Evolutionary conservation across 192 early-diverging fungal species (phyloP).

Genomic region (Martensiomyces pterosporus): DNA sequence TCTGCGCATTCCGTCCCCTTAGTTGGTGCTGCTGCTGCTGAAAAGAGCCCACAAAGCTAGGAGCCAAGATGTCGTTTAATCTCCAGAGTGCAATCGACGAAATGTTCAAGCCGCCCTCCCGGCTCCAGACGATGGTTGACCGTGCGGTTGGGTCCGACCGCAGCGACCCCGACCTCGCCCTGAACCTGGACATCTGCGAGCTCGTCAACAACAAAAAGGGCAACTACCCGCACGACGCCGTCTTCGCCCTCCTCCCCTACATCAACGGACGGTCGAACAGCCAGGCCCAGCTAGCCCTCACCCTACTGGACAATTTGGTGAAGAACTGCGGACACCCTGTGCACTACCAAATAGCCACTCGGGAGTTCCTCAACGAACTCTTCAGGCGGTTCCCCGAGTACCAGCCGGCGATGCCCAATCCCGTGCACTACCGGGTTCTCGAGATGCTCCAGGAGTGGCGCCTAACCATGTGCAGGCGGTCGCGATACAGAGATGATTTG

Average conservation of each 20-base stretch:
- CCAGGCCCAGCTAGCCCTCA: constrained; percentile 41
- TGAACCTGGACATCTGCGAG: constrained; percentile 95
- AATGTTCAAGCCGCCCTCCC: constrained; percentile 43
- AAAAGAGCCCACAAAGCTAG: not conserved
- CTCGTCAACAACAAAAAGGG: constrained; percentile 88
- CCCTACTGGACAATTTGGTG: constrained; percentile 93
- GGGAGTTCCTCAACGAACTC: constrained; percentile 96
- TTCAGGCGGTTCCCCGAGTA: constrained; percentile 90
- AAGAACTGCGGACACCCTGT: constrained; percentile 99
- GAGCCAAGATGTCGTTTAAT: constrained; percentile 41
- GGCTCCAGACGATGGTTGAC: constrained; percentile 58
- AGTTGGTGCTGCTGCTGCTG: not conserved
- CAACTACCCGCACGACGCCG: constrained; percentile 57
- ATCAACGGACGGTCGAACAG: constrained; percentile 46
- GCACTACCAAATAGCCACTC: constrained; percentile 90
- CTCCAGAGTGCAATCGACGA: constrained; percentile 40
- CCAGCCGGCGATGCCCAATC: constrained; percentile 61
- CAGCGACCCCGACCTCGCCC: constrained; percentile 71
- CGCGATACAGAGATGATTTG: constrained; percentile 91
- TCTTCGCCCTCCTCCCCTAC: constrained; percentile 37
- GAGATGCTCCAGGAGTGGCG: constrained; percentile 96
- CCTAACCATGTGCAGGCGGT: constrained; percentile 75
- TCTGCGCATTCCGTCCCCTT: not conserved
- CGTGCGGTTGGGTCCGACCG: constrained; percentile 71
- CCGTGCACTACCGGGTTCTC: constrained; percentile 82